phyloP scores from a whole-genome alignment of 495 filamentous ascomycete species.

The Podospora didyma region DNA sequence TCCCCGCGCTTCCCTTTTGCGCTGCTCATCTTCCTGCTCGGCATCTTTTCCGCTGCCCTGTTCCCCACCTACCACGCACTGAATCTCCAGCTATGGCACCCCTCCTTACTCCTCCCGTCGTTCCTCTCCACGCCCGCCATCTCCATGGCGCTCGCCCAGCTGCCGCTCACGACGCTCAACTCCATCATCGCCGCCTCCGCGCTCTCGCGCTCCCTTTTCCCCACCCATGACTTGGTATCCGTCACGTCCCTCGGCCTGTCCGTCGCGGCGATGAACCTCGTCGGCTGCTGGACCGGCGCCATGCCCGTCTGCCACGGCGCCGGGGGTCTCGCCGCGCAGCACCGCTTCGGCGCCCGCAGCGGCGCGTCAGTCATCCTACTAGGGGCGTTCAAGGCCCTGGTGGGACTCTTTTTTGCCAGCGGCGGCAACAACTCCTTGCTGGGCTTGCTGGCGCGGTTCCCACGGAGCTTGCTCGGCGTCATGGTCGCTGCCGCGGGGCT shows the following conservation, averaged over 20 bases:
- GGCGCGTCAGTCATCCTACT: slow-evolving; percentile 78
- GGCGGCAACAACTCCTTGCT: slow-evolving; percentile 55
- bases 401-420: slow-evolving; percentile 57
- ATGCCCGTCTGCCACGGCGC: slow-evolving; percentile 97
- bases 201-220: slow-evolving; percentile 69
- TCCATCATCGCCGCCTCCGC: slow-evolving; percentile 81
- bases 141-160: slow-evolving; percentile 68
- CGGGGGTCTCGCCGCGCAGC: slow-evolving; percentile 84
- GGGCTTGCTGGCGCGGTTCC: slow-evolving; percentile 64
- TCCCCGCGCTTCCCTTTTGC: slow-evolving; percentile 68
- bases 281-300: slow-evolving; percentile 83
- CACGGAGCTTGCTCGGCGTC: slow-evolving; percentile 68
- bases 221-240: slow-evolving; percentile 58
- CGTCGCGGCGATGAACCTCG: slow-evolving; percentile 75
- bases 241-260: slow-evolving; percentile 74
- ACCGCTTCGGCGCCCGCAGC: slow-evolving; percentile 84
- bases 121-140: slow-evolving; percentile 48
- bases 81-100: neutral
- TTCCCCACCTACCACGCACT: neutral
- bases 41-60: slow-evolving; percentile 35
- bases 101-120: slow-evolving; percentile 41
- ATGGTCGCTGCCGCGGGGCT: slow-evolving; percentile 87
- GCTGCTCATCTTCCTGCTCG: slow-evolving; percentile 62
- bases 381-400: slow-evolving; percentile 67
- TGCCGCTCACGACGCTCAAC: slow-evolving; percentile 87